Conservation (phyloP, 2,329 filamentous ascomycete species). For the Teratosphaeria pseudoeucalypti region DNA sequence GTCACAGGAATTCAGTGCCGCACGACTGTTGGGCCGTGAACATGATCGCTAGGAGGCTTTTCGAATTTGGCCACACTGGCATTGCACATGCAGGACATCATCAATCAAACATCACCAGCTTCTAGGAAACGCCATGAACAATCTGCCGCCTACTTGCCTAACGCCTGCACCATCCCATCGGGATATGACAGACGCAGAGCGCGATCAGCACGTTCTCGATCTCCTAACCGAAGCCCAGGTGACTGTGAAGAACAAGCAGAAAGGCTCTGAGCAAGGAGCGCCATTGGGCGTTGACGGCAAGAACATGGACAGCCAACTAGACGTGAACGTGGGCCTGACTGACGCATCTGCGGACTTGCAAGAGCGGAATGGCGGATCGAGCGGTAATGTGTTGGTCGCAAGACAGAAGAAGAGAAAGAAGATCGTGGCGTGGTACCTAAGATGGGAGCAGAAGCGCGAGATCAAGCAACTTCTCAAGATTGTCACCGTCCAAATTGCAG, state of each 20-base stretch:
- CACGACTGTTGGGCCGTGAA: neutral
- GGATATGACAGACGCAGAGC: neutral
- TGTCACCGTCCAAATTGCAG: neutral
- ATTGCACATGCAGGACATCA: neutral
- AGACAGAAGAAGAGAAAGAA: neutral
- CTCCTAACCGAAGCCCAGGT: neutral
- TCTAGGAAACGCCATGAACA: neutral
- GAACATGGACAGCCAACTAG: neutral
- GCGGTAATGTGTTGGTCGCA: neutral
- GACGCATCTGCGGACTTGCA: neutral
- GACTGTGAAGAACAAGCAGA: neutral
- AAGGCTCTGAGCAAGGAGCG: neutral
- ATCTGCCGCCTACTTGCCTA: neutral
- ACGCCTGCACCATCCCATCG: neutral
- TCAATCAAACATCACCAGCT: neutral
- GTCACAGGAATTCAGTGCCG: neutral
- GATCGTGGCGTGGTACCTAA: neutral
- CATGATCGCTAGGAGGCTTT: neutral
- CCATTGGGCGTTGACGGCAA: neutral
- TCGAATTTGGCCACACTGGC: neutral
- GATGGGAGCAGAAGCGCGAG: neutral
- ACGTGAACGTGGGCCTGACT: neutral
- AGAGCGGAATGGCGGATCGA: neutral
- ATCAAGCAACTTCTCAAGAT: neutral
- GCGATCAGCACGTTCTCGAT: neutral